Conservation (phyloP, 257 asterid genomes). For the Solanum virginianum region DNA sequence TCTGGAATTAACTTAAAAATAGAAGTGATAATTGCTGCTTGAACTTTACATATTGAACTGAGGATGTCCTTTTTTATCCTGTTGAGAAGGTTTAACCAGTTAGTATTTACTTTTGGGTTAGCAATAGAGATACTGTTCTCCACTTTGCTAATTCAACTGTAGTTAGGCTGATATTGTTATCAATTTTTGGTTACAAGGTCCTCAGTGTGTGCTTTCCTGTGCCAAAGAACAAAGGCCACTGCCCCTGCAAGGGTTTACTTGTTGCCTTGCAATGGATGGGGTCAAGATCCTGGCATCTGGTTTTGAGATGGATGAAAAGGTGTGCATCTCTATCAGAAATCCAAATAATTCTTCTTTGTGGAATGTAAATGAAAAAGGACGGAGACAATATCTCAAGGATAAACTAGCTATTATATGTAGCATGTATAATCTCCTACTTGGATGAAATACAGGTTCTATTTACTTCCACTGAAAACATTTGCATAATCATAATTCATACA, state of each 20-base stretch:
- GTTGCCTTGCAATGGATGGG: conserved; percentile 99
- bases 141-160: background rate
- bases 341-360: background rate
- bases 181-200: conserved; percentile 43
- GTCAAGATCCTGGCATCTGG: conserved; percentile 80
- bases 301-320: conserved; percentile 79
- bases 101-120: background rate
- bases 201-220: conserved; percentile 83
- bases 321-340: conserved; percentile 7
- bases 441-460: background rate
- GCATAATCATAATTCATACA: background rate
- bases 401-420: background rate
- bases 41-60: background rate
- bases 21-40: background rate
- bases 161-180: background rate
- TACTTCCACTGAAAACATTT: background rate
- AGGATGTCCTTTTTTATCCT: background rate
- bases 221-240: conserved; percentile 80
- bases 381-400: background rate
- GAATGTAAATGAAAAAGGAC: background rate
- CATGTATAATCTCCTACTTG: background rate
- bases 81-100: background rate
- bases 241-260: conserved; percentile 76
- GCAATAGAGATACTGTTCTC: background rate
- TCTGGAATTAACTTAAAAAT: background rate